Evolutionary conservation across 1,284 basidiomycete genomes (phyloP).

Genomic region (Malassezia obtusa): DNA sequence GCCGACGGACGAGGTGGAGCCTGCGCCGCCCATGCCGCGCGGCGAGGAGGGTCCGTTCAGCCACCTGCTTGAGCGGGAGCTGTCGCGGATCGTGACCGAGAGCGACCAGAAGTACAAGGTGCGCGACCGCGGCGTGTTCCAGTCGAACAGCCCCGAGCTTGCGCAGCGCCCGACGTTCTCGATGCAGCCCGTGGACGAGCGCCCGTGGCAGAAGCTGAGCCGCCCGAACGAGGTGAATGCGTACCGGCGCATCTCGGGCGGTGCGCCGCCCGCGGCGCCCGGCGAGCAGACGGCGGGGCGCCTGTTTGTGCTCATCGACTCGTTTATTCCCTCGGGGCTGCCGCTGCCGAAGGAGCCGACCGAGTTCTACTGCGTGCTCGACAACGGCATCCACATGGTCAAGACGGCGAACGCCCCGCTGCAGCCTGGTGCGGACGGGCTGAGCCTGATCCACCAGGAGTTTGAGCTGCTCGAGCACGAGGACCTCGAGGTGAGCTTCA

Average conservation of each 20-base stretch:
- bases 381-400: constrained; percentile 93
- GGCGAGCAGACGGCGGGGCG: constrained; percentile 68
- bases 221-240: constrained; percentile 77
- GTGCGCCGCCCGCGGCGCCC: not conserved
- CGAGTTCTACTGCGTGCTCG: constrained; percentile 73
- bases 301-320: constrained; percentile 67
- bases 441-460: constrained; percentile 70
- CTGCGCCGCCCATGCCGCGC: not conserved
- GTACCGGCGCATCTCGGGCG: not conserved
- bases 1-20: not conserved
- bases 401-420: constrained; percentile 72
- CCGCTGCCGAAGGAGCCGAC: constrained; percentile 54
- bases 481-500: constrained; percentile 42
- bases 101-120: constrained; percentile 53
- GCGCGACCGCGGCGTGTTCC: constrained; percentile 46
- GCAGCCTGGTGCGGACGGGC: constrained; percentile 53
- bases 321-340: constrained; percentile 35
- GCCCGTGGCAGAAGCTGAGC: constrained; percentile 77
- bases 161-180: constrained; percentile 35
- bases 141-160: constrained; percentile 59
- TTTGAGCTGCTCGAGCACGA: constrained; percentile 58
- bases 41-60: constrained; percentile 6
- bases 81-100: constrained; percentile 10
- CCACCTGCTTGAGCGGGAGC: constrained; percentile 14
- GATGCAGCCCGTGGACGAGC: constrained; percentile 63